Evolutionary conservation across 2,329 filamentous ascomycete genomes (phyloP), one percentile per base, ranked within the genome.

Genomic region (Colletotrichum sp.): DNA sequence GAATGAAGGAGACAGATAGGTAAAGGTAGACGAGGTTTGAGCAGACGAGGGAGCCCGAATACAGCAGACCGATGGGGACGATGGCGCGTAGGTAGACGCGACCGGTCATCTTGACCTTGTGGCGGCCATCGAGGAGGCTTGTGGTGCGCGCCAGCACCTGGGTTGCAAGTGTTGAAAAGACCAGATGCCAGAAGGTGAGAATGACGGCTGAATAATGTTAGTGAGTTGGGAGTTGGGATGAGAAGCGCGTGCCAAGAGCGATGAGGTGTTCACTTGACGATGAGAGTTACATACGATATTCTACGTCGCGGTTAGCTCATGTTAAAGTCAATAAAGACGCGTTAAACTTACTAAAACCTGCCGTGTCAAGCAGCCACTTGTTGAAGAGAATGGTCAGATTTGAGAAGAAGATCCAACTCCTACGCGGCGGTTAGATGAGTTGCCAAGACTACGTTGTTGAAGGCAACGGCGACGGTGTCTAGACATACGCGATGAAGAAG

Each of bases 311-410:
- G 78, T 81, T 76, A 81, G 79, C 59, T 71, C 69, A 59, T 48
- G 26, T 30, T 9, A 10, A 21, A 52, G 34, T 4, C n/a, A 18
- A 43, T 3, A 18, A 12, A 32, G 7, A 32, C 14, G 63, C 30
- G 55, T 52, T 62, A 12, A 65, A 77, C 93, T 88, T 87, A 95
- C 94, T 90, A 85, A 96, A 96, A 73, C 93, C 90, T 80, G 90
- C 90, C 77, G 91, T 92, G 82, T 95, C 92, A 75, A 98, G 90
- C 65, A 98, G 91, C 91, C 94, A 96, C 87, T 98, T 98, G 89
- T 98, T 98, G 89, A 97, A 97, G 76, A 98, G 87, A 82, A 98
- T 97, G 76, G 96, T 95, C 80, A 91, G 89, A 78, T 95, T 96
- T 80, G 94, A 97, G 82, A 97, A 91, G 78, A 95, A 89, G 79